These are phyloP conservation scores for Penicillium simplicissimum DNA, from an alignment of 495 filamentous ascomycete species.

Conservation along the genomic window DNA sequence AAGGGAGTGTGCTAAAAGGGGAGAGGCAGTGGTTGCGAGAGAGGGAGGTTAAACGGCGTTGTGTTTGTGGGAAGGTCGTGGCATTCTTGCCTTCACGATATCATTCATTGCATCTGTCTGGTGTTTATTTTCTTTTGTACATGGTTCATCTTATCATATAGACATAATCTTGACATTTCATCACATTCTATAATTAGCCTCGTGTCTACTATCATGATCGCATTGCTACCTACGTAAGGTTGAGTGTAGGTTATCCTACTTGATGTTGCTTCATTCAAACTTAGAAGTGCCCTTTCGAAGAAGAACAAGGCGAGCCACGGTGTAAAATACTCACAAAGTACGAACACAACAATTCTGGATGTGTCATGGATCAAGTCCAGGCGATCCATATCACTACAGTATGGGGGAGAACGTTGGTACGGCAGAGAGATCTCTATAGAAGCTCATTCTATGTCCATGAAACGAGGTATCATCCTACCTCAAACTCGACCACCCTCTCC, in stretches of 20 bases:
- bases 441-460: background rate
- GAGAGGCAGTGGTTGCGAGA: background rate
- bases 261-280: background rate
- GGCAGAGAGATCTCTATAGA: background rate
- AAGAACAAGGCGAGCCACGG: background rate
- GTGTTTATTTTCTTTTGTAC: constrained; percentile 10
- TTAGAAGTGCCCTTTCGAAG: background rate
- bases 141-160: background rate
- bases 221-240: no score
- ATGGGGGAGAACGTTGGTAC: background rate
- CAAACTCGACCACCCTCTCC: background rate
- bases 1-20: background rate
- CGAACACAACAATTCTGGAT: background rate
- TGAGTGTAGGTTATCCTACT: background rate
- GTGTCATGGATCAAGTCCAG: background rate
- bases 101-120: constrained; percentile 12
- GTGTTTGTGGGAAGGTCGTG: background rate
- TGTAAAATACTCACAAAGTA: background rate
- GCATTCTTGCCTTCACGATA: background rate
- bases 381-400: background rate
- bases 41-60: background rate
- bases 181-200: background rate
- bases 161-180: background rate
- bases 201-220: background rate
- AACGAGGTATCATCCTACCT: background rate